phyloP scores from a whole-genome alignment of 2,329 filamentous ascomycete genomes.

The Ceratocystis huliohia region DNA sequence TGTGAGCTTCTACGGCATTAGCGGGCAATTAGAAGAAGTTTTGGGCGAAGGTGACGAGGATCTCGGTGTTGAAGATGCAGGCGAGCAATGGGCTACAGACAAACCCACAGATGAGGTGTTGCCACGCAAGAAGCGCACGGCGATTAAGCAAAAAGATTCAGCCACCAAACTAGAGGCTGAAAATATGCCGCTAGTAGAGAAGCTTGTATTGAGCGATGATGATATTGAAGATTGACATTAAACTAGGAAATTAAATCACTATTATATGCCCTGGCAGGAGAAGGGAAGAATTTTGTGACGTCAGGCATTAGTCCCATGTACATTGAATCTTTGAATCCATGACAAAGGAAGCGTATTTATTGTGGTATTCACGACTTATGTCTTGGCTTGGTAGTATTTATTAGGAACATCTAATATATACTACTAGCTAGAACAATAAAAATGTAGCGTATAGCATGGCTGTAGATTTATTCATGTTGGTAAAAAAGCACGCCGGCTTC shows the following conservation, averaged over 20 bases:
- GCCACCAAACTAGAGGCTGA: conserved; percentile 29
- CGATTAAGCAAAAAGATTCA: conserved; percentile 28
- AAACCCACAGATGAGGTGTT: conserved; percentile 42
- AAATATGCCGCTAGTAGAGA: conserved; percentile 40
- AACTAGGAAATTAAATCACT: neutral
- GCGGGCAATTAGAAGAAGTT: conserved; percentile 24
- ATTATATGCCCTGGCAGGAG: too few relatives aligned
- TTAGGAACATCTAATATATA: neutral
- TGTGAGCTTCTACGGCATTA: conserved; percentile 51
- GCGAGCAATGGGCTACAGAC: conserved; percentile 45
- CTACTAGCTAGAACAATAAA: neutral
- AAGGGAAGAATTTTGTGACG: neutral
- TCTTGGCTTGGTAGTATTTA: neutral
- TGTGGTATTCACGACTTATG: neutral
- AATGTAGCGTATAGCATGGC: neutral
- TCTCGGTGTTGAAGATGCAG: conserved; percentile 15
- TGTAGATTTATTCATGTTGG: neutral
- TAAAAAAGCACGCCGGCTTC: neutral
- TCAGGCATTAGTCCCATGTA: neutral
- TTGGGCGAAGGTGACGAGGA: conserved; percentile 34
- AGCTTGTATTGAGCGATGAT: conserved; percentile 65
- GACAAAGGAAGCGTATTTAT: neutral
- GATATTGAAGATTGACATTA: conserved; percentile 59
- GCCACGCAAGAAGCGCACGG: conserved; percentile 36
- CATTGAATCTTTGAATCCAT: neutral